Percentiles rank a stretch among this genome's conserved stretches.
Conservation (phyloP, 768 basidiomycete genomes). For the Chalciporus piperatus region DNA sequence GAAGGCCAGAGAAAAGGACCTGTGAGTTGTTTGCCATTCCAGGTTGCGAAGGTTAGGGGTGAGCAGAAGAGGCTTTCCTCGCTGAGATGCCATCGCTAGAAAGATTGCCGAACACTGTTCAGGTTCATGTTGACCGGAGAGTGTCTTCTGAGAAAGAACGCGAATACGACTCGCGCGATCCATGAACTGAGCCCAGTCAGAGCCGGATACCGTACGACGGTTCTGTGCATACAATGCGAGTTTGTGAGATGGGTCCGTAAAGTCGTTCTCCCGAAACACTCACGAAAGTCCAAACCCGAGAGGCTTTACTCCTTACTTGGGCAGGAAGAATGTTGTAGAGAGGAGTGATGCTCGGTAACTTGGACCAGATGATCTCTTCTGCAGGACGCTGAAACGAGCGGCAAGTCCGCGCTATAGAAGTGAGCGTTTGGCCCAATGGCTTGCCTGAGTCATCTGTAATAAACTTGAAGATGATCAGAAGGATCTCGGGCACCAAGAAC, state of each 20-base stretch:
- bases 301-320: constrained; percentile 10
- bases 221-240: constrained; percentile 6
- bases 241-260: neutral
- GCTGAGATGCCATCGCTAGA: constrained; percentile 14
- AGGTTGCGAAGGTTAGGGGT: constrained; percentile 23
- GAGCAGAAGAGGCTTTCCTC: constrained; percentile 14
- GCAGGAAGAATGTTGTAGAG: constrained; percentile 18
- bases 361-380: constrained; percentile 24
- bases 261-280: neutral
- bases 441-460: constrained; percentile 16
- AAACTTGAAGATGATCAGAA: constrained; percentile 20
- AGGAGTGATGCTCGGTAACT: constrained; percentile 7
- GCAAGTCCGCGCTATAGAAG: constrained; percentile 28
- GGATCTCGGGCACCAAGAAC: constrained; percentile 21
- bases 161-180: constrained; percentile 16
- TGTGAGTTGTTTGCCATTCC: constrained; percentile 12
- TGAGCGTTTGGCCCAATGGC: constrained; percentile 17
- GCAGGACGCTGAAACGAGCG: constrained; percentile 16
- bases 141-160: constrained; percentile 5
- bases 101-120: constrained; percentile 7
- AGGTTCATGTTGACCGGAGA: neutral
- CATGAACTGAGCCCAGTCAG: constrained; percentile 18
- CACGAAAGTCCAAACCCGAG: constrained; percentile 20
- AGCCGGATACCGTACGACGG: constrained; percentile 16
- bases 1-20: constrained; percentile 1